phyloP scores from a whole-genome alignment of 2,329 filamentous ascomycete genomes.

The Neoarthrinium moseri region DNA sequence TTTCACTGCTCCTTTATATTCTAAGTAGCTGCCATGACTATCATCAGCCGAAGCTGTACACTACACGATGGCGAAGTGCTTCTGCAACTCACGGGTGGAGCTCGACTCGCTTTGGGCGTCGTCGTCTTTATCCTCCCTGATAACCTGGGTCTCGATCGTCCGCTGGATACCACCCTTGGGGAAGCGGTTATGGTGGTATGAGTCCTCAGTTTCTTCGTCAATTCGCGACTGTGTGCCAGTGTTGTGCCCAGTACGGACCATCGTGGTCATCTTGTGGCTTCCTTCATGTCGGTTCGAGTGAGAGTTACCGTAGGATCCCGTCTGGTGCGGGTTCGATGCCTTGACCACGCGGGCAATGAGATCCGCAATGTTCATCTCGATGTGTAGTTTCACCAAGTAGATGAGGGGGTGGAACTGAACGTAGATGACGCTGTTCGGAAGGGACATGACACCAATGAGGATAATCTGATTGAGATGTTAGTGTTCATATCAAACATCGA shows the following conservation, averaged over 20 bases:
- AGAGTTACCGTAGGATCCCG: constrained; percentile 6
- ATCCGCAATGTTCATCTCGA: constrained; percentile 53
- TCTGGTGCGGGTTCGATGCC: constrained; percentile 8
- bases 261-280: constrained; percentile 2
- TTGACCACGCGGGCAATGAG: constrained; percentile 40
- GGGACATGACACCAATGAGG: constrained; percentile 41
- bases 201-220: neutral
- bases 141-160: constrained; percentile 4
- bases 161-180: constrained; percentile 1
- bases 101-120: constrained; percentile 6
- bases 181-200: neutral
- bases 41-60: constrained; percentile 2
- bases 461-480: constrained; percentile 11
- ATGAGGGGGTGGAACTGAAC: constrained; percentile 52
- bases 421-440: constrained; percentile 25
- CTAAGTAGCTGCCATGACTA: no score
- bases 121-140: constrained; percentile 3
- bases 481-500: no score
- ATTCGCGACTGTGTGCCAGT: neutral
- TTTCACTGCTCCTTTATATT: no score
- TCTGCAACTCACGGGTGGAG: constrained; percentile 7
- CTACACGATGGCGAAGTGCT: constrained; percentile 6
- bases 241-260: neutral
- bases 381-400: constrained; percentile 54
- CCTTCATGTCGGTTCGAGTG: constrained; percentile 4